Conservation (phyloP, 164 flowering plant genomes). For the Brasenia schreberi region DNA sequence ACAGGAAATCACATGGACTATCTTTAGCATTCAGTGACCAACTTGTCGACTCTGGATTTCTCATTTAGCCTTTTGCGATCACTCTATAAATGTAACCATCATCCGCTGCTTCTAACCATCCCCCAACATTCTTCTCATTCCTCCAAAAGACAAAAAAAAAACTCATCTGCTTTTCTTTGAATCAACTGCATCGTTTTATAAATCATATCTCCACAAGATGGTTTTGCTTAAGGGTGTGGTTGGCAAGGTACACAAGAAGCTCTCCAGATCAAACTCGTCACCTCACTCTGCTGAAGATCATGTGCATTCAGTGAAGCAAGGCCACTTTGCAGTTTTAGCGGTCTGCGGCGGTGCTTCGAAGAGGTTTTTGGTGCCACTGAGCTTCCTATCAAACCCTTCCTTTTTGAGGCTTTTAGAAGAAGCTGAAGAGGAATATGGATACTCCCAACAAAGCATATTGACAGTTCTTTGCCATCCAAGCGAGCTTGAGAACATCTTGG, state of each 20-base stretch:
- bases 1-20: neutral
- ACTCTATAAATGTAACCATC: neutral
- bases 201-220: neutral
- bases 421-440: conserved; percentile 17
- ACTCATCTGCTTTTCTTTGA: neutral
- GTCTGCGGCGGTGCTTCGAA: conserved; percentile 6
- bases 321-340: conserved; percentile 11
- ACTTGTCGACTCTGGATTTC: neutral
- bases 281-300: neutral
- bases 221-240: neutral
- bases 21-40: neutral
- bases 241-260: neutral
- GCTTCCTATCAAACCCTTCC: conserved; percentile 13
- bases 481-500: conserved; percentile 16
- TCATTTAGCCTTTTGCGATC: neutral
- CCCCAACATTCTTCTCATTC: neutral
- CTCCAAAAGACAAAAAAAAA: neutral
- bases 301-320: conserved; percentile 3
- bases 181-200: neutral
- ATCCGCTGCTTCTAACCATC: neutral
- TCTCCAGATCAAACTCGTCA: neutral
- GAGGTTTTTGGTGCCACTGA: conserved; percentile 15
- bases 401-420: conserved; percentile 15
- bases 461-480: conserved; percentile 16
- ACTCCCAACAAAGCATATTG: conserved; percentile 14